These are phyloP conservation scores for Pseudogymnoascus sp. DNA, from an alignment of 2,329 filamentous ascomycete genomes.

Conservation along the genomic window DNA sequence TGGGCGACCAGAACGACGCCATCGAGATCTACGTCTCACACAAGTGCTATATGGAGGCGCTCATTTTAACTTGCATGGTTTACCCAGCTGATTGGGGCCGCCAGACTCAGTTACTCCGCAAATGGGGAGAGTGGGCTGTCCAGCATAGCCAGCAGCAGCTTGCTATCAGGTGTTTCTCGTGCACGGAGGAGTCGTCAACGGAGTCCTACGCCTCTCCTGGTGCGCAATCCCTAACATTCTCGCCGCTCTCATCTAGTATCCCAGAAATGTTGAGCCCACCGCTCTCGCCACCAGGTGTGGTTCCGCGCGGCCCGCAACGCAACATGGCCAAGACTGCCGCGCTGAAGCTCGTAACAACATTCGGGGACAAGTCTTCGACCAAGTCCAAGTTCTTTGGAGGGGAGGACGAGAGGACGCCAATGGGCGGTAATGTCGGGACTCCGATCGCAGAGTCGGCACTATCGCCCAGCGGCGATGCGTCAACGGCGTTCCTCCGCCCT, in stretches of 20 bases:
- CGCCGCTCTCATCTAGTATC: constrained; percentile 50
- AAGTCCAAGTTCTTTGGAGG: constrained; percentile 57
- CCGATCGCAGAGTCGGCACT: constrained; percentile 76
- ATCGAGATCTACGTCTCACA: constrained; percentile 95
- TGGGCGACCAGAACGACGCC: constrained; percentile 88
- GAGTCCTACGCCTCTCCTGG: constrained; percentile 78
- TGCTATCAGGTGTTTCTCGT: constrained; percentile 87
- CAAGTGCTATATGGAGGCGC: constrained; percentile 83
- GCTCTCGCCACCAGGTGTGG: constrained; percentile 62
- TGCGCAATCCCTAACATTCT: constrained; percentile 53
- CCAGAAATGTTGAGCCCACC: constrained; percentile 60
- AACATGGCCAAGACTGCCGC: constrained; percentile 69
- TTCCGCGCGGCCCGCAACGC: constrained; percentile 46
- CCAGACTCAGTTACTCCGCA: constrained; percentile 76
- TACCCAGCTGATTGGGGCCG: constrained; percentile 85
- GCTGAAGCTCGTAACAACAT: constrained; percentile 85
- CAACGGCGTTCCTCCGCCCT: constrained; percentile 59
- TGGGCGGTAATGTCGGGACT: constrained; percentile 72
- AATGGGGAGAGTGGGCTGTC: constrained; percentile 91
- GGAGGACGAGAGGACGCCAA: constrained; percentile 61
- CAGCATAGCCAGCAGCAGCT: constrained; percentile 81
- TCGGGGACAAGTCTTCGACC: constrained; percentile 51
- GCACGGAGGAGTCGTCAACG: constrained; percentile 74
- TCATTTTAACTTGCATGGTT: constrained; percentile 76
- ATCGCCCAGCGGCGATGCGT: constrained; percentile 58